Base-by-base conservation (phyloP, 768 basidiomycete species). In the Zangia roseola region DNA sequence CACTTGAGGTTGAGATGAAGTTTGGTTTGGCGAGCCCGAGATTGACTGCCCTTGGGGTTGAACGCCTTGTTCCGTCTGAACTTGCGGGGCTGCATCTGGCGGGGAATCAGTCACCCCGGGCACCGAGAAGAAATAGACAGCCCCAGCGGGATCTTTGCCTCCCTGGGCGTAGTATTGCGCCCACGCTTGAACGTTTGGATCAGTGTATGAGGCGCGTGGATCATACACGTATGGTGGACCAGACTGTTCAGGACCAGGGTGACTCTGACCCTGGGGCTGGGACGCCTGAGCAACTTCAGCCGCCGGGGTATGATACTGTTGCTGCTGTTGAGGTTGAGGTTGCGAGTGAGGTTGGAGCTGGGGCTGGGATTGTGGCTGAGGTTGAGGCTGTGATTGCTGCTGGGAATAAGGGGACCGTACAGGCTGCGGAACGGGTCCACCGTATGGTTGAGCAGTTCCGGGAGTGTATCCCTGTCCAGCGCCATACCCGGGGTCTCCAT, bases 181-280 rank as follows among this genome's bases (percentile, higher is more conserved):
- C 90, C 90, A 92, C 0, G 86, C 87, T 61, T 91, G 89, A 19
- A 84, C 88, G 53, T 90, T 90, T 46, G 82, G 79, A 63, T 93
- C 90, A 14, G 81, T 68, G 57, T 93, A 93, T 19, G 81, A 82
- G 41, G 73, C 70, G 24, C 72, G 75, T 5, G 88, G 86, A 55
- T 90, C 81, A 59, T 78, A 91, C 9, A 70, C 65, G 47, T 71
- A 81, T 13, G 79, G 79, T 9, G 78, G 78, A 17, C 74, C 76
- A 6, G 61, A 47, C 28, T 62, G 61, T 19, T 58, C 69, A 14
- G 49, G 30, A 17, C 33, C 55, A 7, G 54, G 37, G 34, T 61
- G 57, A 37, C 26, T 43, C 41, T 61, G 58, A 1, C 2, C 43
- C 17, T 54, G 59, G 40, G 49, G 46, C 16, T 58, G 55, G 13